A percentile compares a stretch with the other conserved stretches of the same genome.
Evolutionary conservation across 768 basidiomycete genomes (phyloP).

Genomic region (Termitomyces sp.): DNA sequence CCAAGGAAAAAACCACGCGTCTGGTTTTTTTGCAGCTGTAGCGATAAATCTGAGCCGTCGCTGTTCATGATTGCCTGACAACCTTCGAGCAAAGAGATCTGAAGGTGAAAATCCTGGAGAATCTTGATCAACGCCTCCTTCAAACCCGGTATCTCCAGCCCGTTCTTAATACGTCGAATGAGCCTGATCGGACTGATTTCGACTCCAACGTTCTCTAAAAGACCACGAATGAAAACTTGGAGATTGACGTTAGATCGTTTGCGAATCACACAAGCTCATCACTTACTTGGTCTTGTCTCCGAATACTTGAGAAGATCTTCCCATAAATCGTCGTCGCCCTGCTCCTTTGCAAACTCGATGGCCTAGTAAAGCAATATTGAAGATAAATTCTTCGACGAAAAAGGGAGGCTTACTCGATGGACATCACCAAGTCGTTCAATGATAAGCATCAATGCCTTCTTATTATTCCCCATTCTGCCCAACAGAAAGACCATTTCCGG

Average conservation of each 20-base stretch:
- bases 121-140: conserved; percentile 96
- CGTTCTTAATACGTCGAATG: conserved; percentile 92
- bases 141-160: conserved; percentile 92
- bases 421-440: conserved; percentile 95
- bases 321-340: conserved; percentile 96
- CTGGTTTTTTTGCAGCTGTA: conserved; percentile 67
- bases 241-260: not conserved
- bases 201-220: conserved; percentile 93
- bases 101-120: conserved; percentile 91
- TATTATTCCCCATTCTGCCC: conserved; percentile 97
- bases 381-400: not conserved
- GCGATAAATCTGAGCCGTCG: conserved; percentile 72
- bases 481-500: conserved; percentile 97
- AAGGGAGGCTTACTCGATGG: conserved; percentile 53
- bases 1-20: conserved; percentile 74
- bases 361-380: conserved; percentile 42
- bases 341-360: conserved; percentile 97
- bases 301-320: conserved; percentile 93
- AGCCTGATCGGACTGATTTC: conserved; percentile 94
- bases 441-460: conserved; percentile 88
- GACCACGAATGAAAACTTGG: conserved; percentile 86
- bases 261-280: not conserved
- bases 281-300: conserved; percentile 82
- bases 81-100: conserved; percentile 88
- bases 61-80: conserved; percentile 83